Conservation (phyloP, 164 flowering plant species). For the Kalanchoe fedtschenkoi region DNA sequence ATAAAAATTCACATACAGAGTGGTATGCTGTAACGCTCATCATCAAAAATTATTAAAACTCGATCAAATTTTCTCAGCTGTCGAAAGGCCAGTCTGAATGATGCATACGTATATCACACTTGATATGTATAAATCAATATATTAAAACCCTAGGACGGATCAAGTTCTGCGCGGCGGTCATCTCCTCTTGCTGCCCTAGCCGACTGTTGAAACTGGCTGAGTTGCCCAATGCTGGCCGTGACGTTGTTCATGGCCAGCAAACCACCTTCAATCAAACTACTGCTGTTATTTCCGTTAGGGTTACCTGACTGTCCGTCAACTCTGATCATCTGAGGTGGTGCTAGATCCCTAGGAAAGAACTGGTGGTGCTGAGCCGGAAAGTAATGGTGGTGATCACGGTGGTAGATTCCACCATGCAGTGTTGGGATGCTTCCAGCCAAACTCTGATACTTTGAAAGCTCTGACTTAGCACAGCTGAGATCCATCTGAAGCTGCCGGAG, state of each 20-base stretch:
- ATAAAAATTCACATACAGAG: too few relatives aligned
- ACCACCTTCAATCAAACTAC: slow-evolving; percentile 12
- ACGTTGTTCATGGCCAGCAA: slow-evolving; percentile 42
- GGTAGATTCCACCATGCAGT: slow-evolving; percentile 14
- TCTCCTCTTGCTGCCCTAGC: slow-evolving; percentile 45
- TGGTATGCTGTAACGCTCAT: too few relatives aligned
- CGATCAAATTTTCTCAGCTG: background rate
- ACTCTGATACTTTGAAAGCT: slow-evolving; percentile 73
- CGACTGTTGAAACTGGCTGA: slow-evolving; percentile 52
- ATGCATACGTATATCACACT: background rate
- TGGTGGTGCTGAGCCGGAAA: slow-evolving; percentile 24
- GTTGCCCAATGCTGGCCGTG: slow-evolving; percentile 40
- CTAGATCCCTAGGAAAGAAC: slow-evolving; percentile 30
- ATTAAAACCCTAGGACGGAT: slow-evolving; percentile 32
- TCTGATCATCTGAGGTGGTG: background rate
- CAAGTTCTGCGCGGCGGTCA: slow-evolving; percentile 37
- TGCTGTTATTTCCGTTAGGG: slow-evolving; percentile 26
- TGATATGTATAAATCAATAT: background rate
- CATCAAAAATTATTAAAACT: background rate
- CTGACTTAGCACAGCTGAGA: slow-evolving; percentile 70
- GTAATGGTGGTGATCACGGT: slow-evolving; percentile 22
- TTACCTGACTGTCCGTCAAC: slow-evolving; percentile 14
- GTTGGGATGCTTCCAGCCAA: slow-evolving; percentile 6
- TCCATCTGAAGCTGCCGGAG: slow-evolving; percentile 77
- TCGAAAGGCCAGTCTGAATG: background rate